Evolutionary conservation across 2,329 filamentous ascomycete species (phyloP).

Genomic region (Pseudofabraea citricarpa): DNA sequence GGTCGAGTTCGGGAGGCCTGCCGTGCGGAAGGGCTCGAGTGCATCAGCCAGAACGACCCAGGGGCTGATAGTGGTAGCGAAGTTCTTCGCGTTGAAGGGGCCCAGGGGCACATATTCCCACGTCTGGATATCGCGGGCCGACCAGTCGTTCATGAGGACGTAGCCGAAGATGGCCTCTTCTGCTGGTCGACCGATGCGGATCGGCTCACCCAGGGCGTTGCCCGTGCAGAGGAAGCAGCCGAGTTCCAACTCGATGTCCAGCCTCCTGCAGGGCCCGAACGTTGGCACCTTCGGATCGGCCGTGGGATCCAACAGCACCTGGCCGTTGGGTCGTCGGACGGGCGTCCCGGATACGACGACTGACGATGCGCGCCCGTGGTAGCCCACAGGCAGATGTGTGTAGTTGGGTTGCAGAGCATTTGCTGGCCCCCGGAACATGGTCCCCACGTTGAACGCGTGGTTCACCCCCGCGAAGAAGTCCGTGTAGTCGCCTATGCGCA

Average conservation of each 20-base stretch:
- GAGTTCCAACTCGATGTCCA: slow-evolving; percentile 79
- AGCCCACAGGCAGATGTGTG: slow-evolving; percentile 74
- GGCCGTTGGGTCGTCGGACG: slow-evolving; percentile 69
- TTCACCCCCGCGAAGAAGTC: slow-evolving; percentile 81
- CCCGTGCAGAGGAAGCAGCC: slow-evolving; percentile 66
- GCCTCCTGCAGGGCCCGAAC: slow-evolving; percentile 57
- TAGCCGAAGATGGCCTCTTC: slow-evolving; percentile 72
- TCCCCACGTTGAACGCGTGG: slow-evolving; percentile 61
- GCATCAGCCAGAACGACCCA: slow-evolving; percentile 79
- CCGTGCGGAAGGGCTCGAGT: slow-evolving; percentile 59
- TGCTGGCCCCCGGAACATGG: slow-evolving; percentile 66
- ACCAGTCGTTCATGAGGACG: slow-evolving; percentile 86
- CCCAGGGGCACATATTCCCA: slow-evolving; percentile 84
- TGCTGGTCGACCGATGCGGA: slow-evolving; percentile 55
- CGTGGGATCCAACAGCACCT: slow-evolving; percentile 62
- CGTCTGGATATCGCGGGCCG: slow-evolving; percentile 73
- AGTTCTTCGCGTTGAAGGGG: slow-evolving; percentile 82
- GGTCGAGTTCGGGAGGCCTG: slow-evolving; percentile 49
- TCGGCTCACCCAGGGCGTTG: slow-evolving; percentile 59
- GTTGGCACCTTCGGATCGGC: slow-evolving; percentile 57
- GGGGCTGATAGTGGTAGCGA: slow-evolving; percentile 69
- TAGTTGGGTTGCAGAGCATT: slow-evolving; percentile 80
- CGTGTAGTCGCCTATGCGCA: slow-evolving; percentile 78
- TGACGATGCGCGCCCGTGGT: slow-evolving; percentile 73
- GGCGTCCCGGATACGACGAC: slow-evolving; percentile 71